phyloP scores from a whole-genome alignment of 768 basidiomycete genomes.

The Tricholoma terreum region DNA sequence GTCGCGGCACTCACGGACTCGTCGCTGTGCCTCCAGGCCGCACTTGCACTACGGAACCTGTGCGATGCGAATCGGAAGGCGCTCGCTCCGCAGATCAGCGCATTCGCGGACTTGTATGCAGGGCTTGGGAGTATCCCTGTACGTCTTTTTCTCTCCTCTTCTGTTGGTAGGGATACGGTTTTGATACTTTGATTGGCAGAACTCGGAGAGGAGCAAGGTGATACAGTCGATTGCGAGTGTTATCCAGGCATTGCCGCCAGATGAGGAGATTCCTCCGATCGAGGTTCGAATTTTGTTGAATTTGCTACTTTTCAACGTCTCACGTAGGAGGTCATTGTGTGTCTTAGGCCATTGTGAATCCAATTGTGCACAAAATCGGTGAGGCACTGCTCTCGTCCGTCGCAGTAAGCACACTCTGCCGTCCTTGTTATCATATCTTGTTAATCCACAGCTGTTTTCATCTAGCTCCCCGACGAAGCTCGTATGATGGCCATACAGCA shows the following conservation, averaged over 20 bases:
- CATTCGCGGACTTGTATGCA: constrained; percentile 83
- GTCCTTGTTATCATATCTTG: not conserved
- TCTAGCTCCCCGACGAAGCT: constrained; percentile 71
- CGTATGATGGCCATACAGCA: constrained; percentile 63
- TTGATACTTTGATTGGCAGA: constrained; percentile 36
- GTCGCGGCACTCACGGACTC: constrained; percentile 68
- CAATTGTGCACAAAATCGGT: constrained; percentile 68
- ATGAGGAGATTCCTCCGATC: constrained; percentile 74
- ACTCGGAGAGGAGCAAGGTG: constrained; percentile 86
- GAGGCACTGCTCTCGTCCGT: constrained; percentile 55
- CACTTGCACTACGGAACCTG: constrained; percentile 77
- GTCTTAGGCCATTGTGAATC: constrained; percentile 67
- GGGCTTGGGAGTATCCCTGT: constrained; percentile 74
- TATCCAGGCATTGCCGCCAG: constrained; percentile 82
- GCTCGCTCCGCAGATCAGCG: constrained; percentile 77
- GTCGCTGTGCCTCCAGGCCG: constrained; percentile 64
- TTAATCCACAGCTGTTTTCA: not conserved
- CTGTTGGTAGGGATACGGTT: not conserved
- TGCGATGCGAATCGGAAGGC: constrained; percentile 89
- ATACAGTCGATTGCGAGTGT: constrained; percentile 92
- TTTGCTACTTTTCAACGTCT: not conserved
- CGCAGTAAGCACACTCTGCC: constrained; percentile 36
- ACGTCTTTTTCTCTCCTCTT: constrained; percentile 20
- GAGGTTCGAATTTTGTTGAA: constrained; percentile 42
- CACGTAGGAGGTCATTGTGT: not conserved